These are phyloP conservation scores for Punica granatum DNA, from an alignment of 345 rosid species.

Conservation along the genomic window DNA sequence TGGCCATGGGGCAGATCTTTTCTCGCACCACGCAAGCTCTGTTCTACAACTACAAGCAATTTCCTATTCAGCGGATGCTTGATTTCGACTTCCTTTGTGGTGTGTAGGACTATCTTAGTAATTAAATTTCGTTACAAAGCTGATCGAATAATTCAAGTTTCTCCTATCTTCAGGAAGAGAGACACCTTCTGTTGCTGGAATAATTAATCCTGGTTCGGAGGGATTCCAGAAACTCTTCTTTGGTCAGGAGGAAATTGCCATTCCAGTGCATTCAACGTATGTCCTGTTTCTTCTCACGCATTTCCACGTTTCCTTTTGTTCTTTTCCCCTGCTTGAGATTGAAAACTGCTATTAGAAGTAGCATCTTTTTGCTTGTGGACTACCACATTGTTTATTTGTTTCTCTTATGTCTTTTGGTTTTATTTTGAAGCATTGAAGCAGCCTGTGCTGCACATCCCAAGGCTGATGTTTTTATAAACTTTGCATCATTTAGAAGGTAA, in stretches of 20 bases:
- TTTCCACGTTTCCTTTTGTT: background rate
- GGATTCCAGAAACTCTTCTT: conserved; percentile 97
- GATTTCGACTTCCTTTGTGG: conserved; percentile 99
- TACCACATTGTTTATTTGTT: background rate
- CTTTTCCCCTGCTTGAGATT: background rate
- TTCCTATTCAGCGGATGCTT: conserved; percentile 97
- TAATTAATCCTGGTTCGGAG: conserved; percentile 87
- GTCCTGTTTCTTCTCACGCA: conserved; percentile 8
- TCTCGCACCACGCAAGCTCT: conserved; percentile 80
- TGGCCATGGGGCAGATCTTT: conserved; percentile 96
- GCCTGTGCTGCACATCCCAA: conserved; percentile 93
- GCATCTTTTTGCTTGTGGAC: background rate
- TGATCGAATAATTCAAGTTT: background rate
- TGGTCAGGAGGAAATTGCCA: conserved; percentile 97
- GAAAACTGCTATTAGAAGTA: background rate
- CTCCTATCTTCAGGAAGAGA: conserved; percentile 56
- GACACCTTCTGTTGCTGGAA: conserved; percentile 96
- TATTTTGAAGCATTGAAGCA: conserved; percentile 66
- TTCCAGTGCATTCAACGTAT: conserved; percentile 91
- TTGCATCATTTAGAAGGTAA: conserved; percentile 89
- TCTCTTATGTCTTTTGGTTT: background rate
- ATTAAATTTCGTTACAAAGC: no score
- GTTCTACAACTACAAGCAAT: conserved; percentile 94
- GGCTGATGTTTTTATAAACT: conserved; percentile 94
- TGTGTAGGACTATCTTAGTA: conserved; percentile 14